Base-by-base conservation (phyloP, 75 land plant genomes). In the Picea sitchensis region DNA sequence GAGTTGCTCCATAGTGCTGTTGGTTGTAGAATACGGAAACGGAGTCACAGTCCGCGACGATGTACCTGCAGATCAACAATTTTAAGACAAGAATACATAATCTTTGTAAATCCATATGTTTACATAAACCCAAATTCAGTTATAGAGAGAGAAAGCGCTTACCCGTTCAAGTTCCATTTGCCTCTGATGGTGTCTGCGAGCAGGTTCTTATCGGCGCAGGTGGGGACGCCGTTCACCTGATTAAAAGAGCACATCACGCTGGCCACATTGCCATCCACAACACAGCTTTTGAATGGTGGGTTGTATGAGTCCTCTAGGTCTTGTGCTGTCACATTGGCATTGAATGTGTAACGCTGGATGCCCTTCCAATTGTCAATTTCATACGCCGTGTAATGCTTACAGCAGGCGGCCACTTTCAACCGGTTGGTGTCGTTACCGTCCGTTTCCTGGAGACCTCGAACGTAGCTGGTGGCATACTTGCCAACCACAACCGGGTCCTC, bases 181-280 rank as follows among this genome's bases (percentile, higher is more conserved):
- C 82, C 80, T 5, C 99, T 83, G 14, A 95, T 79, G 54, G 87
- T 90, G n/a, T 36, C 80, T 7, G 69, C 73, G 54, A 98, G 98
- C 3, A 98, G 87, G 38, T 84, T 78, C 4, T 87, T 88, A 68
- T 98, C 94, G 23, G 95, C 94, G 38, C 99, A 98, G 73, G 91
- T 93, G 69, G 99, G 99, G 21, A 95, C 71, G 0, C 99, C 99
- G 63, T 98, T 95, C 18, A 98, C 88, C 34, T 94, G 89, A 67
- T 95, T 98, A 87, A 95, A 98, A 36, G 98, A 95, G 84, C 99
- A 98, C 99, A 98, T 98, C 7, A 95, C 90, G 76, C 98, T 89
- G 4, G 93, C 93, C 14, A 88, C 92, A 34, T 89, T 86, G 12
- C 99, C 99, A 13, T 98, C 91, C 80, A 72, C 74, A 30, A 96